These are phyloP conservation scores for Acer yangbiense DNA, from an alignment of 345 rosid genomes.

Conservation along the genomic window DNA sequence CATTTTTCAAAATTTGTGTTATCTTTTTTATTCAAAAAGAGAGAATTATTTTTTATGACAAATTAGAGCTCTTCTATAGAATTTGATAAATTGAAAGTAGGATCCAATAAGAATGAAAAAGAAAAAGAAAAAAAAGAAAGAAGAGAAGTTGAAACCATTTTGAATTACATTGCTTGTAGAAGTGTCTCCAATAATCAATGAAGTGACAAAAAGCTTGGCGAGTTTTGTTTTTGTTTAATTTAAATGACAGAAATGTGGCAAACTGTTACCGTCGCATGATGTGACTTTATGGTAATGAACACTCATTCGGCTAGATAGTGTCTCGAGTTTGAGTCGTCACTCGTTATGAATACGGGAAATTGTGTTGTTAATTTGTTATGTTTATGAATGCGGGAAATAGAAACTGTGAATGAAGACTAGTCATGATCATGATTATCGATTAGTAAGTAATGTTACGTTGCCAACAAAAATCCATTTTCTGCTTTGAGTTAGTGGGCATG, in stretches of 20 bases:
- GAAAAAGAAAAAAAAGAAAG: no score
- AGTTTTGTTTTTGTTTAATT: not conserved
- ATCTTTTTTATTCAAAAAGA: no score
- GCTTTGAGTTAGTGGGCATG: slow-evolving; percentile 12
- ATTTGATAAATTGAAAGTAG: not conserved
- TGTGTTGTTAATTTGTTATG: no score
- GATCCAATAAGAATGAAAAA: not conserved
- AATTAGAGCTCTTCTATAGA: not conserved
- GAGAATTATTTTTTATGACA: not conserved
- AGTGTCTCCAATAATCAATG: no score
- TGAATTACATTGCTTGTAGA: not conserved
- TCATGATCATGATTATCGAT: not conserved
- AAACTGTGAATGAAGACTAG: not conserved
- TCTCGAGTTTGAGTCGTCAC: no score
- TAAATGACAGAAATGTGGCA: no score
- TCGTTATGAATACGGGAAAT: no score
- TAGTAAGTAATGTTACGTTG: not conserved
- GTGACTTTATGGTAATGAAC: no score
- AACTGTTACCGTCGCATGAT: no score
- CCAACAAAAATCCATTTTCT: not conserved
- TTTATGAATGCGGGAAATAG: not conserved
- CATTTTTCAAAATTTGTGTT: no score
- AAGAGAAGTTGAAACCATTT: not conserved
- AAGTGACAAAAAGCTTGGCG: no score
- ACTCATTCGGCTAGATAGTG: no score